phyloP scores from a whole-genome alignment of 495 filamentous ascomycete species.

The Neurospora sp. region DNA sequence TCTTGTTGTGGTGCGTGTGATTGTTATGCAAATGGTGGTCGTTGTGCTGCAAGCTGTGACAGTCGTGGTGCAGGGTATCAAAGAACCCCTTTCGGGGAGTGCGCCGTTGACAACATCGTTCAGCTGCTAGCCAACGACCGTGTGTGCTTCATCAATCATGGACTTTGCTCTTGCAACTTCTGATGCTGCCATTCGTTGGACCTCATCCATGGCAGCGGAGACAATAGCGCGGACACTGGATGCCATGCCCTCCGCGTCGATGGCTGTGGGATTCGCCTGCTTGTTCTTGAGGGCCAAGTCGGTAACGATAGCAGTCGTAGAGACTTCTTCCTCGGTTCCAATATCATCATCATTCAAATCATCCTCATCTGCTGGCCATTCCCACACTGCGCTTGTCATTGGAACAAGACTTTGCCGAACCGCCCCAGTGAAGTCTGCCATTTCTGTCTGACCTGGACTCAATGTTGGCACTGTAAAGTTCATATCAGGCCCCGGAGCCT shows the following conservation, averaged over 20 bases:
- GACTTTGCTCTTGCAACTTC: slow-evolving; percentile 10
- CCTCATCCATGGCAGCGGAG: slow-evolving; percentile 8
- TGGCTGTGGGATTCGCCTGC: background rate
- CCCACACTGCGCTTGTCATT: slow-evolving; percentile 10
- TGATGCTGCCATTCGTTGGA: slow-evolving; percentile 7
- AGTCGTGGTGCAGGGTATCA: slow-evolving; percentile 11
- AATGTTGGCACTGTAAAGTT: slow-evolving; percentile 8
- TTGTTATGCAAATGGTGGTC: slow-evolving; percentile 4
- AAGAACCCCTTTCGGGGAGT: slow-evolving; percentile 5
- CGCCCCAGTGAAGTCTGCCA: slow-evolving; percentile 6
- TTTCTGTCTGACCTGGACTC: slow-evolving; percentile 9
- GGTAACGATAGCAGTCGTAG: background rate
- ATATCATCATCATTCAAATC: background rate
- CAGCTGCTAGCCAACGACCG: slow-evolving; percentile 6
- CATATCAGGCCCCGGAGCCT: slow-evolving; percentile 4
- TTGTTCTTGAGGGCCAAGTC: background rate
- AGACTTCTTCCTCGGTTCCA: background rate
- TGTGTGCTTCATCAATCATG: slow-evolving; percentile 9
- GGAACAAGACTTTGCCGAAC: slow-evolving; percentile 10
- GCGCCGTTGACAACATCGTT: slow-evolving; percentile 2
- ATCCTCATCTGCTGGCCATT: slow-evolving; percentile 5
- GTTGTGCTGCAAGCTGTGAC: slow-evolving; percentile 9
- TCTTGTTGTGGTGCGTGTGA: slow-evolving; percentile 1
- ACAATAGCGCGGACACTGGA: slow-evolving; percentile 10
- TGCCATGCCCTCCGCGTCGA: slow-evolving; percentile 8